These are phyloP conservation scores for Rhinocladiella similis DNA, from an alignment of 2,329 filamentous ascomycete species.

Conservation along the genomic window DNA sequence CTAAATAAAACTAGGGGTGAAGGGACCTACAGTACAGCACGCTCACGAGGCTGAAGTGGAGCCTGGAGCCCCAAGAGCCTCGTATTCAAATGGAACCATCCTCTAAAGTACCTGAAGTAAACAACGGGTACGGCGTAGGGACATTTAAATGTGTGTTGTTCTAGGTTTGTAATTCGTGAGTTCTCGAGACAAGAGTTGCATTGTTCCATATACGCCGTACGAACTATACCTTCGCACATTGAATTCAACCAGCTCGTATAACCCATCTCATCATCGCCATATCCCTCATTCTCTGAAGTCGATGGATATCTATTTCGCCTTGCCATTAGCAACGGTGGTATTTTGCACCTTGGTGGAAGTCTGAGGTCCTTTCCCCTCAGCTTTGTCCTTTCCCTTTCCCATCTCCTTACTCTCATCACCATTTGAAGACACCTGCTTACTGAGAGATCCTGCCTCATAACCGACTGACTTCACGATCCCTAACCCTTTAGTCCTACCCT, in stretches of 20 bases:
- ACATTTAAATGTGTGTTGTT: neutral
- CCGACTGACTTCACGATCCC: slow-evolving; percentile 91
- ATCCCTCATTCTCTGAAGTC: no score
- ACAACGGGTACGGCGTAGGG: neutral
- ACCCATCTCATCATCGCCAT: no score
- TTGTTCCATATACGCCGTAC: no score
- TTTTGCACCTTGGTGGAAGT: neutral
- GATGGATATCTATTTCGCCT: slow-evolving; percentile 7
- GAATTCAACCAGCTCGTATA: no score
- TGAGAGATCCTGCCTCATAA: slow-evolving; percentile 67
- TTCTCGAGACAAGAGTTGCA: no score
- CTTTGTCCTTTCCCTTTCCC: slow-evolving; percentile 12
- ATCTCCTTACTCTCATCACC: neutral
- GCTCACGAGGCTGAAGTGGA: slow-evolving; percentile 1
- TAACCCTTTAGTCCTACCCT: slow-evolving; percentile 90
- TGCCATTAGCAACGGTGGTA: slow-evolving; percentile 6
- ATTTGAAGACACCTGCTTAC: slow-evolving; percentile 33
- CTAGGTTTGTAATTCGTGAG: no score
- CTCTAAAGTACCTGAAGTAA: neutral
- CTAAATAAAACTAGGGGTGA: neutral
- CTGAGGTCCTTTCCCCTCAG: slow-evolving; percentile 8
- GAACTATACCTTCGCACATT: no score
- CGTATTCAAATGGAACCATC: neutral
- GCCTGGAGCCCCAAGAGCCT: neutral
- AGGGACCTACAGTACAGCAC: no score